Base-by-base conservation (phyloP, 2,329 filamentous ascomycete genomes). In the Scedosporium minutisporum region DNA sequence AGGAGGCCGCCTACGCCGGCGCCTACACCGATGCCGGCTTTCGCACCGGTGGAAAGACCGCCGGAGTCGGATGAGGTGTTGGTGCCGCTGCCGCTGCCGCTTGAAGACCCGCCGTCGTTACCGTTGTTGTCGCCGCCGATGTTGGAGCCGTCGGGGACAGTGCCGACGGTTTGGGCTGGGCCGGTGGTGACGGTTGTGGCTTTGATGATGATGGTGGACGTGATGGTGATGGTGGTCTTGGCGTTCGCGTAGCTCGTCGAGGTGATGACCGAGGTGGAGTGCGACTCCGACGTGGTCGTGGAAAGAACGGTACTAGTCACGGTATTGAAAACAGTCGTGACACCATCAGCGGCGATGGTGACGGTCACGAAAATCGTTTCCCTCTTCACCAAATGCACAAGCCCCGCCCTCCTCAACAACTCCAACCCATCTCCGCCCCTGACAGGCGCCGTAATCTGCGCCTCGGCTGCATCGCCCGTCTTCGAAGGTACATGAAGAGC, bases 21-120 rank as follows among this genome's bases (percentile, higher is more conserved):
- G 59, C 74, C 76, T 23, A 73, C 73, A 61, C 76, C 76, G 42
- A 78, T 78, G 62, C 76, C 76, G 53, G 73, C 74, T 72, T 78
- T 77, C 64, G 76, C 76, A 29, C 76, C 76, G 7, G 73, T 76
- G 1, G 74, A 75, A 6, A 78, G 70, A 4, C 75, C 74, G 10
- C 67, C 65, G 64, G 64, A 66, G 44, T 61, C 61, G 38, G 33
- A 27, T 27, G 25, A 38, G 33, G 33, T 38, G 33, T 38, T 38
- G 33, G 33, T 12, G 33, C 63, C 55, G 42, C 61, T 46, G 63
- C 55, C 62, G 62, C 64, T 64, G 64, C 18, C 64, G 63, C 53
- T 12, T 7, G 51, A 29, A 27, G 51, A 55, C 4, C 21, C 58
- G n/a, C 60, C 65, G 57, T 59, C 53, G 29, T 53, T 48, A 1